Conservation (phyloP, 129 eudicot genomes). For the Oenanthe sinensis region DNA sequence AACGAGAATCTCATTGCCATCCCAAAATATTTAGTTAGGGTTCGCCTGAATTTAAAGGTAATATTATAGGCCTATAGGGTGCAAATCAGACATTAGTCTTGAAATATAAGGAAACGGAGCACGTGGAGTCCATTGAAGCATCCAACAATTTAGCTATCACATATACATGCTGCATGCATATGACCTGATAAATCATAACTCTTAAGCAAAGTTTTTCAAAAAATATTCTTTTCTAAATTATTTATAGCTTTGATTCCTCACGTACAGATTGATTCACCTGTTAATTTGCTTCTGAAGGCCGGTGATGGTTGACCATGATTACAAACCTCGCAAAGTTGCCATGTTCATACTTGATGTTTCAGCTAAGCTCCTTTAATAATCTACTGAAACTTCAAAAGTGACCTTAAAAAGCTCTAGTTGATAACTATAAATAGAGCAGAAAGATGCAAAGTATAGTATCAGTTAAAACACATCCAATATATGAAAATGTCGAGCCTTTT, state of each 20-base stretch:
- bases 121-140: neutral
- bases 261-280: neutral
- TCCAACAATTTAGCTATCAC: neutral
- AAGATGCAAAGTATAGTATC: neutral
- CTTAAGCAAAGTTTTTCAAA: neutral
- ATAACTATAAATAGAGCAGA: conserved; percentile 2
- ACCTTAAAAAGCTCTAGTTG: neutral
- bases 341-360: neutral
- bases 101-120: neutral
- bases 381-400: neutral
- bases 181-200: neutral
- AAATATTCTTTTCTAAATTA: neutral
- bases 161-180: neutral
- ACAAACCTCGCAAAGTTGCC: neutral
- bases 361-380: neutral
- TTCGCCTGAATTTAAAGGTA: neutral
- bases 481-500: neutral
- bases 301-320: neutral
- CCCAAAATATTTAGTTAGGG: neutral
- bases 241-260: neutral
- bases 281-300: neutral
- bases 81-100: neutral
- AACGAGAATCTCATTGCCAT: too few relatives aligned
- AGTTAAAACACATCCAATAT: neutral
- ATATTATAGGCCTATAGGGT: neutral